Base-by-base conservation (phyloP, 192 early-diverging fungal species). In the Podochytrium sp. region DNA sequence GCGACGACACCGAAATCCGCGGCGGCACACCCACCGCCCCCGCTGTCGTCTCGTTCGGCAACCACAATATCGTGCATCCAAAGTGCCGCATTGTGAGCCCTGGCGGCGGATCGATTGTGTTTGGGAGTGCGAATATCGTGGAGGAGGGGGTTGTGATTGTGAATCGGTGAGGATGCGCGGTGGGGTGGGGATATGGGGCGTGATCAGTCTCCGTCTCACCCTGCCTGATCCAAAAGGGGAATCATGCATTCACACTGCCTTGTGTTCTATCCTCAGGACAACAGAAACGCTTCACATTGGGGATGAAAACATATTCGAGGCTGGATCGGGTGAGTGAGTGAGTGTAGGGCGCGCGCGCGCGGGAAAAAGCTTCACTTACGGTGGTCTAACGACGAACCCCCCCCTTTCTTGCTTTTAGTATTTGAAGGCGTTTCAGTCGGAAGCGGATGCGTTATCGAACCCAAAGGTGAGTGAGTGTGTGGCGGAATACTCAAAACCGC, bases 221-320 rank as follows among this genome's bases (percentile, higher is more conserved):
- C 43, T 47, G 43, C n/a, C 43, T 47, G 43, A 47, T 10, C 10
- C n/a, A 47, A 16, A 47, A n/a, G n/a, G n/a, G n/a, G n/a, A n/a
- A n/a, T n/a, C n/a, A n/a, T n/a, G n/a, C n/a, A n/a, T n/a, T 47
- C 43, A 47, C 10, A 47, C 43, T 47, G 43, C 10, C n/a, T 47
- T 47, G 43, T 20, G 43, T 20, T 16, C n/a, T 20, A 16, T 14
- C 20, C 42, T 41, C 71, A 80, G 79, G 58, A 47, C 53, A 5
- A 14, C 64, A 7, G 72, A 76, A 18, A 61, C 71, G 5, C 35
- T 93, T 60, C 72, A 85, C 25, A 91, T 93, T 72, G 91, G 91
- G 1, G 81, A 92, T 53, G 83, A 89, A 52, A 93, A 93, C 60
- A 83, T 90, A 6, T 90, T 93, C 78, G 90, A 92, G 79, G 90